Percentiles rank a stretch among this genome's conserved stretches.
These are phyloP conservation scores for Colletotrichum echinochloae DNA, from an alignment of 2,329 filamentous ascomycete genomes.

Conservation along the genomic window DNA sequence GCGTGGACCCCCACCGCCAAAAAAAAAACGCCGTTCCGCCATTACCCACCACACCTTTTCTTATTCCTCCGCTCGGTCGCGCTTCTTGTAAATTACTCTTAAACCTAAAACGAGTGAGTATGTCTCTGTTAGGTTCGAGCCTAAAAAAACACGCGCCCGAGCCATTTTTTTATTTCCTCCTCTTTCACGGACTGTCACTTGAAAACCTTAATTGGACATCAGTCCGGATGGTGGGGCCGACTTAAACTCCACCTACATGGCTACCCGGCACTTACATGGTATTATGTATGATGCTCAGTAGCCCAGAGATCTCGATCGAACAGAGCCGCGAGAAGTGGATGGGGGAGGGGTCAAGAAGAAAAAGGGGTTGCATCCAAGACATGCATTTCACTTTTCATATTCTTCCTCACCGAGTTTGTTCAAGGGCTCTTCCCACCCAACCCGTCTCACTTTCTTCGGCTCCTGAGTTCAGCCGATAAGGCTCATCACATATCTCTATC, in stretches of 20 bases:
- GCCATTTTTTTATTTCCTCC: background rate
- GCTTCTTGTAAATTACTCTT: too few species aligned
- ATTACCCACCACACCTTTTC: background rate
- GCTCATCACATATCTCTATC: too few species aligned
- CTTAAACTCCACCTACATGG: constrained; percentile 7
- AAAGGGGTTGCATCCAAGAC: background rate
- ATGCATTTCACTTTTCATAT: background rate
- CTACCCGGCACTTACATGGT: background rate
- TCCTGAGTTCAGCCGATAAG: too few species aligned
- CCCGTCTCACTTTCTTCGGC: too few species aligned
- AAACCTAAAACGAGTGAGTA: too few species aligned
- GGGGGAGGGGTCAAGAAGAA: background rate
- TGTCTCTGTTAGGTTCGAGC: constrained; percentile 1
- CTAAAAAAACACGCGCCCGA: constrained; percentile 20
- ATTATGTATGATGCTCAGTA: background rate
- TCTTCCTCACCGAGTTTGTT: background rate
- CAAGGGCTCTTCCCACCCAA: too few species aligned
- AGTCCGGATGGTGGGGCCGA: constrained; percentile 13
- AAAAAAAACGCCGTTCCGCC: background rate
- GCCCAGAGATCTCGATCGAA: background rate
- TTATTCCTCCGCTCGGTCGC: constrained; percentile 2
- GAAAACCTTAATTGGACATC: constrained; percentile 41
- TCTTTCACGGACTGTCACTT: constrained; percentile 31
- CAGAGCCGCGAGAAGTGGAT: background rate
- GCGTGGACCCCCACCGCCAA: background rate